A percentile compares a stretch with the other conserved stretches of the same genome.
These are phyloP conservation scores for Lagenaria siceraria DNA, from an alignment of 306 rosid species.

Conservation along the genomic window DNA sequence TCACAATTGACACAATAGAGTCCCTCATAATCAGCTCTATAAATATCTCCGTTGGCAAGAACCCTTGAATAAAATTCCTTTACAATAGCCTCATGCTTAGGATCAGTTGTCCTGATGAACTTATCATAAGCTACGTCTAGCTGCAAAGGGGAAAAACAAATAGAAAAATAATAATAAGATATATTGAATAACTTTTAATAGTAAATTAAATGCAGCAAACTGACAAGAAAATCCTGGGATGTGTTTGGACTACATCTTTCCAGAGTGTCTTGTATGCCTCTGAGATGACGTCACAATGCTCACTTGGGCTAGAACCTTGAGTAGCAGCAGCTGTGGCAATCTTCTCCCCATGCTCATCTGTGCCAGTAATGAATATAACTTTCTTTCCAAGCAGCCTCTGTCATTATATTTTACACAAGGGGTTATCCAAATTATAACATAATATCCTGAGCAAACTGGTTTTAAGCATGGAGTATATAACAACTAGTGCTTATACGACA, in stretches of 20 bases:
- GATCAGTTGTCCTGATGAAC: conserved; percentile 84
- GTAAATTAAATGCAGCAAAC: not conserved
- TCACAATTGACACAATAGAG: conserved; percentile 93
- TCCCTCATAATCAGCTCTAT: conserved; percentile 90
- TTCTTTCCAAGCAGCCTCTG: conserved; percentile 69
- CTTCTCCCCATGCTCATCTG: conserved; percentile 97
- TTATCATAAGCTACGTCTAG: conserved; percentile 75
- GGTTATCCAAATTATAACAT: conserved; percentile 1
- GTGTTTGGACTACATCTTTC: conserved; percentile 48
- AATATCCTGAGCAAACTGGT: not conserved
- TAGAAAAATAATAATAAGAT: not conserved
- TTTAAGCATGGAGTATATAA: not conserved
- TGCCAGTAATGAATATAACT: conserved; percentile 79
- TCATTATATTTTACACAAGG: conserved; percentile 11
- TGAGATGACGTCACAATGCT: conserved; percentile 76
- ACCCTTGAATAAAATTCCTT: conserved; percentile 88
- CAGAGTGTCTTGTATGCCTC: conserved; percentile 61
- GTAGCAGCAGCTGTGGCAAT: conserved; percentile 79
- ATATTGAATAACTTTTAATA: not conserved
- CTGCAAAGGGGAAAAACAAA: conserved; percentile 26
- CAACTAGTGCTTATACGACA: not conserved
- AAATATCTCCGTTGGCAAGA: conserved; percentile 81
- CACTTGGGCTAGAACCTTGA: conserved; percentile 53
- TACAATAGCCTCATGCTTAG: conserved; percentile 79
- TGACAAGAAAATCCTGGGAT: not conserved